Evolutionary conservation across 2,329 filamentous ascomycete genomes (phyloP).

Genomic region (Periglandula ipomoeae): DNA sequence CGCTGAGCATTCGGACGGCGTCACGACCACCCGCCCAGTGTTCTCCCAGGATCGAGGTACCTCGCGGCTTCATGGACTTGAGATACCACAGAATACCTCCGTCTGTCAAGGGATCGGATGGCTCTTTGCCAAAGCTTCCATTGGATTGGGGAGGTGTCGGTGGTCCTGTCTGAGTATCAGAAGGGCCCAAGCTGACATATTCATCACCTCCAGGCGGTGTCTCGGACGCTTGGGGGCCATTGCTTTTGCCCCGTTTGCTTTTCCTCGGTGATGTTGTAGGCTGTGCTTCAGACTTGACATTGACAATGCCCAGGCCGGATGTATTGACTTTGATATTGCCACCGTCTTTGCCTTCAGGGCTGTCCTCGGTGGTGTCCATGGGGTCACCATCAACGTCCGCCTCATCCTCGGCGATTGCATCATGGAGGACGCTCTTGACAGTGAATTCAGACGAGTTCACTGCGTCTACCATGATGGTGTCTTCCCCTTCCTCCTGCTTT

Average conservation of each 20-base stretch:
- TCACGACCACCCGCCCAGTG: conserved; percentile 56
- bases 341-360: conserved; percentile 24
- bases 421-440: conserved; percentile 23
- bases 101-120: conserved; percentile 47
- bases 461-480: conserved; percentile 45
- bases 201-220: conserved; percentile 41
- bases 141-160: conserved; percentile 61
- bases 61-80: conserved; percentile 66
- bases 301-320: conserved; percentile 23
- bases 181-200: conserved; percentile 25
- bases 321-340: conserved; percentile 39
- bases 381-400: conserved; percentile 21
- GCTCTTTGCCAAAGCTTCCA: conserved; percentile 42
- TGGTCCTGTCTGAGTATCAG: conserved; percentile 31
- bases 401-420: conserved; percentile 17
- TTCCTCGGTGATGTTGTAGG: conserved; percentile 14
- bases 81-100: conserved; percentile 89
- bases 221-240: conserved; percentile 21
- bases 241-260: conserved; percentile 15
- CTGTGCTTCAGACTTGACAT: conserved; percentile 10
- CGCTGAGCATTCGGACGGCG: conserved; percentile 59
- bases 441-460: conserved; percentile 37
- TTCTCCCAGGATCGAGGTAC: conserved; percentile 72
- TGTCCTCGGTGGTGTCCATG: conserved; percentile 28
- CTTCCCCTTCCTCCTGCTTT: conserved; percentile 29